Conservation (phyloP, 164 flowering plant genomes). For the Platanus orientalis region DNA sequence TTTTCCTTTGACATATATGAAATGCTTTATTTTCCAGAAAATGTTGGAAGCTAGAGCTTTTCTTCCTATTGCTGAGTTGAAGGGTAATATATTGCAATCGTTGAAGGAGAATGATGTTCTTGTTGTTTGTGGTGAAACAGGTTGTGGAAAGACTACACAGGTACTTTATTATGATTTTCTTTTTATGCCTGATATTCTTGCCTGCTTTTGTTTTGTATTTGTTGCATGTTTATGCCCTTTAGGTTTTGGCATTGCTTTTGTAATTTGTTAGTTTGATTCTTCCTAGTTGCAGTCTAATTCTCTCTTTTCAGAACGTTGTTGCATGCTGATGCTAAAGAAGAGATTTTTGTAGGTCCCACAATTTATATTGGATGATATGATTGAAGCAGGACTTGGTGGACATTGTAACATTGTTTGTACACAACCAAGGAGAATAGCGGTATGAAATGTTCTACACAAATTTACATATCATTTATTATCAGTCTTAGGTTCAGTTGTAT, state of each 20-base stretch:
- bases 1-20: background rate
- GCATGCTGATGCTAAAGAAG: conserved; percentile 1
- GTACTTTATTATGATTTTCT: conserved; percentile 22
- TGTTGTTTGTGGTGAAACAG: conserved; percentile 93
- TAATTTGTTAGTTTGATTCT: background rate
- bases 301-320: background rate
- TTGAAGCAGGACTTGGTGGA: conserved; percentile 74
- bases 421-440: conserved; percentile 98
- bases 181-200: no score
- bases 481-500: background rate
- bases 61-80: conserved; percentile 76
- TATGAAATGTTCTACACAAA: conserved; percentile 19
- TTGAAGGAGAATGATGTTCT: conserved; percentile 70
- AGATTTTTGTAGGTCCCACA: conserved; percentile 79
- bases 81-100: conserved; percentile 44
- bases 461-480: background rate
- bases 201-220: background rate
- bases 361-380: conserved; percentile 89
- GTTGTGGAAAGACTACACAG: conserved; percentile 98
- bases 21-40: conserved; percentile 32
- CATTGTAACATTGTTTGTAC: conserved; percentile 86
- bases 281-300: background rate
- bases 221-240: background rate
- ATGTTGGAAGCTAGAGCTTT: conserved; percentile 66
- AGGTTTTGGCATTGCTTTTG: background rate